A percentile compares a stretch with the other conserved stretches of the same genome.
These are phyloP conservation scores for Acrocalymma vagum DNA, from an alignment of 2,329 filamentous ascomycete genomes.

Conservation along the genomic window DNA sequence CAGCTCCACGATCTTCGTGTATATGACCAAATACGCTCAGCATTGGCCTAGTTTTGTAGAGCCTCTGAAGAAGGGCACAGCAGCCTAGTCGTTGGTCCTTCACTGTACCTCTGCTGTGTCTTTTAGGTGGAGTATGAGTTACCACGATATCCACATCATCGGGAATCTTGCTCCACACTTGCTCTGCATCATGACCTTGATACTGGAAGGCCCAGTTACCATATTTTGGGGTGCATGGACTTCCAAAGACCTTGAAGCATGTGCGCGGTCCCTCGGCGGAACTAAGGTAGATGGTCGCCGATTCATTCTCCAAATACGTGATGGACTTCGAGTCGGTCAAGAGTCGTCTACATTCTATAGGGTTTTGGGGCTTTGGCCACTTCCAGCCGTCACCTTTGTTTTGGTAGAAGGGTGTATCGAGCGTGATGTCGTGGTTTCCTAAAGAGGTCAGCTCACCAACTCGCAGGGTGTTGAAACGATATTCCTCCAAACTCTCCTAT, in stretches of 20 bases:
- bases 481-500: no score
- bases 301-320: constrained; percentile 70
- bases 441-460: constrained; percentile 5
- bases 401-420: constrained; percentile 70
- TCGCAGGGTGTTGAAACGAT: constrained; percentile 3
- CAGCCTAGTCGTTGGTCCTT: constrained; percentile 62
- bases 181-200: constrained; percentile 47
- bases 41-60: constrained; percentile 69
- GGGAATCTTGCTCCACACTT: constrained; percentile 70
- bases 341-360: constrained; percentile 63
- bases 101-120: constrained; percentile 62
- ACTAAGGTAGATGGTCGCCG: constrained; percentile 63
- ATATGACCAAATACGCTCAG: constrained; percentile 77
- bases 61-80: constrained; percentile 62
- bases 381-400: constrained; percentile 64
- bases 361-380: constrained; percentile 63
- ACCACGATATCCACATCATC: constrained; percentile 71
- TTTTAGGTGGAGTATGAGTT: constrained; percentile 73
- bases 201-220: constrained; percentile 76
- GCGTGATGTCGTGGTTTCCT: constrained; percentile 80
- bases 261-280: constrained; percentile 65
- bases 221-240: constrained; percentile 67
- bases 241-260: constrained; percentile 74
- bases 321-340: constrained; percentile 61
- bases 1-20: constrained; percentile 71